A percentile compares a stretch with the other conserved stretches of the same genome.
Conservation (phyloP, 2,329 filamentous ascomycete species). For the Diplodia mutila region DNA sequence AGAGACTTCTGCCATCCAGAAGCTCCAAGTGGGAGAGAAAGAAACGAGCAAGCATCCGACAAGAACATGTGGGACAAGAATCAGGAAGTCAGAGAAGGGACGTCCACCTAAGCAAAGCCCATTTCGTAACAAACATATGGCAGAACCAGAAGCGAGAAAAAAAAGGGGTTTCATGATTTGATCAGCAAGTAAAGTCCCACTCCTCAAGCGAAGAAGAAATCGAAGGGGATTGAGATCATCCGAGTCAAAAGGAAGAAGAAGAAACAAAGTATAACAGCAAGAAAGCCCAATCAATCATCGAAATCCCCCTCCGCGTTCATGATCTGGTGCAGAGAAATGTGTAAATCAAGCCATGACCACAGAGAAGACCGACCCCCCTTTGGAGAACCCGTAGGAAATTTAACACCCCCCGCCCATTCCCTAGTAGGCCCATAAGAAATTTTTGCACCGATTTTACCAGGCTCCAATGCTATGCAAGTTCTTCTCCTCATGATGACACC, state of each 20-base stretch:
- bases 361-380: background rate
- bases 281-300: background rate
- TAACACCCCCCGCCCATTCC: background rate
- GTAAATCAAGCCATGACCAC: background rate
- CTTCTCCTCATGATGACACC: constrained; percentile 19
- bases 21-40: background rate
- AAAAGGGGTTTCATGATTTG: background rate
- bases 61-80: background rate
- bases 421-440: constrained; percentile 15
- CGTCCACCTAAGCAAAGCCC: background rate
- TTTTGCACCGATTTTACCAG: constrained; percentile 24
- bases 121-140: background rate
- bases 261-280: background rate
- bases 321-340: background rate
- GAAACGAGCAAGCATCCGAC: background rate
- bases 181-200: background rate
- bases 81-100: background rate
- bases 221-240: background rate
- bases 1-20: background rate
- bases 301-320: background rate
- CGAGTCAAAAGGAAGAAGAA: background rate
- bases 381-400: constrained; percentile 5
- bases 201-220: background rate
- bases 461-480: constrained; percentile 26
- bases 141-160: background rate